Evolutionary conservation across 306 rosid genomes (phyloP), one percentile per base, ranked within the genome.

Genomic region (Leucaena leucocephala): DNA sequence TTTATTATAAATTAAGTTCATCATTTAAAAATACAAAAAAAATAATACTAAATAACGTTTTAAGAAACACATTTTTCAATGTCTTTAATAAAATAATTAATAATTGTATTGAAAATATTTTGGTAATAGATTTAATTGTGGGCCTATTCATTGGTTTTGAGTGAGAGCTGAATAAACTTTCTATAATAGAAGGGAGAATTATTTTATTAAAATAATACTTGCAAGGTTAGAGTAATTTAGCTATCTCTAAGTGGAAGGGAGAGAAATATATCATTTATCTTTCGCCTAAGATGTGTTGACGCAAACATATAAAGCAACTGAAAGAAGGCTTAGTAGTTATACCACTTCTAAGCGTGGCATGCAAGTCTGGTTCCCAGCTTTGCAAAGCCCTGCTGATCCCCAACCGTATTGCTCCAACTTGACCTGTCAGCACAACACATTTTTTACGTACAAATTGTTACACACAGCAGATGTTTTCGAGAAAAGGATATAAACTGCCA

Each of bases 341-440:
- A 91, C 98, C 91, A 64, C 44, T 87, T 93, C 86, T 84, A 45
- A 95, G 89, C 10, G 94, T 82, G 36, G 99, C 96, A 66, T 93
- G 98, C 83, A 91, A 22, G 68, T 86, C 97, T 19, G 99, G 99
- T 89, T 93, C 98, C 99, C 97, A 95, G 78, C 80, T 90, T 87
- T 95, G 99, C 85, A 95, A 84, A 78, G 99, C 99, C 90, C 78
- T 93, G 88, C 97, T 95, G 81, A 95, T 84, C 66, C 99, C 97
- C 84, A 95, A 76, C 57, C 82, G 89, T 80, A 95, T 74, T 44
- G 99, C 99, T 89, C 99, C 99, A 83, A 93, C 99, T 90, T 95
- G 99, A 55, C 99, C 97, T 95, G 88, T 62, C 57, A 78, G 35
- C 80, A 76, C 1, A n/a, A 59, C 72, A 17, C 62, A 71, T 73